Evolutionary conservation across 345 rosid genomes (phyloP).

Genomic region (Turritis glabra): DNA sequence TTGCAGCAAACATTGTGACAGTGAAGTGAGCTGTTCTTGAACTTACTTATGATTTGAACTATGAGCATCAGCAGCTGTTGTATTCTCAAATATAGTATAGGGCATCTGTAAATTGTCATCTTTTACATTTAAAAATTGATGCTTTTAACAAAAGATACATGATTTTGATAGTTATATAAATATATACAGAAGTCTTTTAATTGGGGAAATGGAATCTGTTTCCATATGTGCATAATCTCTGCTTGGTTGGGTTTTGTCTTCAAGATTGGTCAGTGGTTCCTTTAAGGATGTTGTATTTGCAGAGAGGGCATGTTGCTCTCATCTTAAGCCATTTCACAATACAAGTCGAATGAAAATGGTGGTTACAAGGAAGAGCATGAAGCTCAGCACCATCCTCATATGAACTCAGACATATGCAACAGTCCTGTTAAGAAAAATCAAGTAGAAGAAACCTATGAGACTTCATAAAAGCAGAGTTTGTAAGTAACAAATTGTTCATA

Average conservation of each 20-base stretch:
- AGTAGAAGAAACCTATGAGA: slow-evolving; percentile 2
- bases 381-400: slow-evolving; percentile 91
- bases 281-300: slow-evolving; percentile 93
- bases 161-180: slow-evolving; percentile 7
- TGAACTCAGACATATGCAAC: slow-evolving; percentile 85
- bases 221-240: slow-evolving; percentile 21
- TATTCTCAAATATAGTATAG: not conserved
- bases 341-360: slow-evolving; percentile 85
- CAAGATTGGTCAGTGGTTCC: slow-evolving; percentile 69
- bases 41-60: not conserved
- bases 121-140: slow-evolving; percentile 12
- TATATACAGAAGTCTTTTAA: slow-evolving; percentile 5
- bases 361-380: slow-evolving; percentile 87
- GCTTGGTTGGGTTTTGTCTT: slow-evolving; percentile 19
- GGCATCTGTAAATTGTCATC: not conserved
- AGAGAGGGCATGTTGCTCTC: slow-evolving; percentile 97
- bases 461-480: not conserved
- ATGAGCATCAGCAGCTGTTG: not conserved
- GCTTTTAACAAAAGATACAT: slow-evolving; percentile 8
- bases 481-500: not conserved
- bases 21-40: slow-evolving; percentile 20
- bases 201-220: not conserved
- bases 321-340: slow-evolving; percentile 96
- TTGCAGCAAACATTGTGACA: slow-evolving; percentile 21
- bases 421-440: slow-evolving; percentile 52